Evolutionary conservation across 225 moss, liverwort and hornwort species (phyloP).

Genomic region (Antitrichia curtipendula): DNA sequence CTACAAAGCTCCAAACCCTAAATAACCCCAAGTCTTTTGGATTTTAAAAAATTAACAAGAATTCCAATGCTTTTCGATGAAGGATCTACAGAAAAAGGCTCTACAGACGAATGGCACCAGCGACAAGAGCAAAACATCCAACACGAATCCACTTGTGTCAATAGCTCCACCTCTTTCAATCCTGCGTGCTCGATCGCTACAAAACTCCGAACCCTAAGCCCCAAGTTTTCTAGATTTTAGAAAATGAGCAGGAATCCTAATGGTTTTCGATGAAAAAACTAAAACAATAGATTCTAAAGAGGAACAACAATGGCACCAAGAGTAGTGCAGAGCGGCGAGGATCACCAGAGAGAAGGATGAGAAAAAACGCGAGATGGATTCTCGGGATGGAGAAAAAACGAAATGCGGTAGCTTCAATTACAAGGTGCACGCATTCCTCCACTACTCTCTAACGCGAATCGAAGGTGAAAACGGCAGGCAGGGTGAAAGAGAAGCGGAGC

Average conservation of each 20-base stretch:
- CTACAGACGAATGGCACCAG: neutral
- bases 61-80: neutral
- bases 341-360: neutral
- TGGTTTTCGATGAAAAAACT: neutral
- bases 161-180: neutral
- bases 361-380: too few relatives aligned
- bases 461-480: neutral
- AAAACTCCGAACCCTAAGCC: neutral
- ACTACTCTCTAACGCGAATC: neutral
- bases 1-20: neutral
- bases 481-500: neutral
- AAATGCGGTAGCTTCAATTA: neutral
- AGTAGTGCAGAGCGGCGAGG: neutral
- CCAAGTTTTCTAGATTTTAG: neutral
- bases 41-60: neutral
- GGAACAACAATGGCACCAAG: neutral
- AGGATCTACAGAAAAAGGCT: neutral
- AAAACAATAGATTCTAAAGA: neutral
- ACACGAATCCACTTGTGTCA: neutral
- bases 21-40: neutral
- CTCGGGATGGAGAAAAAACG: neutral
- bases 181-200: neutral
- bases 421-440: neutral
- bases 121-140: neutral
- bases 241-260: neutral